These are phyloP conservation scores for Candida wancherniae DNA, from an alignment of 805 yeast genomes.

Conservation along the genomic window DNA sequence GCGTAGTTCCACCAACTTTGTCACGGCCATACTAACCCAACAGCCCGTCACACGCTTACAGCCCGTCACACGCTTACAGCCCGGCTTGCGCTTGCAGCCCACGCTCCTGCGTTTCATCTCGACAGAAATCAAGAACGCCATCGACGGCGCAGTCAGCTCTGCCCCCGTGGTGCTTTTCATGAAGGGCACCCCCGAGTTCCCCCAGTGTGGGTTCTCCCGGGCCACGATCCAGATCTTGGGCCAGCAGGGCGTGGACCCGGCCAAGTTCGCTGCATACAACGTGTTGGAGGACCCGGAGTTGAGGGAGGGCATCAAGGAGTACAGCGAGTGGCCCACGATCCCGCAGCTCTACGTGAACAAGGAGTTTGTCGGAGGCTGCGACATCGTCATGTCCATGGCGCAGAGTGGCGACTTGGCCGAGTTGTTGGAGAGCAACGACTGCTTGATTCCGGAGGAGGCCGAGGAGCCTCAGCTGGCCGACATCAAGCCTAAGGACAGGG, in stretches of 20 bases:
- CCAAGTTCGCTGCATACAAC: conserved; percentile 93
- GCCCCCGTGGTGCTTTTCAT: conserved; percentile 95
- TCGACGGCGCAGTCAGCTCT: conserved; percentile 76
- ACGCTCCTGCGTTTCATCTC: conserved; percentile 48
- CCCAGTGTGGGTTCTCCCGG: conserved; percentile 96
- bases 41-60: no score
- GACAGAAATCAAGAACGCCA: conserved; percentile 76
- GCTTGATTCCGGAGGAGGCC: conserved; percentile 77
- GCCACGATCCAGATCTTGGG: conserved; percentile 92
- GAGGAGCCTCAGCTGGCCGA: conserved; percentile 30
- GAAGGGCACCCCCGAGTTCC: conserved; percentile 98
- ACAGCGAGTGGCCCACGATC: conserved; percentile 95
- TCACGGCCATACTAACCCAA: no score
- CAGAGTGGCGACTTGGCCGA: conserved; percentile 87
- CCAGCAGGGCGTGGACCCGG: conserved; percentile 95
- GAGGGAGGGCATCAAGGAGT: conserved; percentile 94
- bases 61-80: no score
- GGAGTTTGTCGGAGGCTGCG: conserved; percentile 97
- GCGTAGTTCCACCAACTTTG: no score
- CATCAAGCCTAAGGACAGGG: conserved; percentile 35
- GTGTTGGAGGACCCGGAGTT: conserved; percentile 92
- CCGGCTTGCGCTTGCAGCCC: no score
- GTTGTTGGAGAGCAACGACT: conserved; percentile 71
- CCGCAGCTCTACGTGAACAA: conserved; percentile 90
- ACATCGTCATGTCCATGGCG: conserved; percentile 88